Evolutionary conservation across 257 asterid species (phyloP).

Genomic region (Solanum corneliomulleri): DNA sequence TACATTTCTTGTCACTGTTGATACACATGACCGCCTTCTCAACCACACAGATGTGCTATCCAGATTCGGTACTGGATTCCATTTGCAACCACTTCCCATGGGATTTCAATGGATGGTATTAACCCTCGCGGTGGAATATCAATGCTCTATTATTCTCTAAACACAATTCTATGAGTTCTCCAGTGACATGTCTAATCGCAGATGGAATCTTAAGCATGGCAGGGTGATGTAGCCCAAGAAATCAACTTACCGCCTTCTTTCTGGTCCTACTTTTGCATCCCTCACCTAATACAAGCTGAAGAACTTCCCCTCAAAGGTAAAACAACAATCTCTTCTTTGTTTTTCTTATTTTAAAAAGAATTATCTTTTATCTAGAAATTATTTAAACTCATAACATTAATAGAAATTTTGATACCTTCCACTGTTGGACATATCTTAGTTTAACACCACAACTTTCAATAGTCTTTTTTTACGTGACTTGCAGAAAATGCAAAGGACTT

Average conservation of each 20-base stretch:
- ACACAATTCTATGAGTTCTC: background rate
- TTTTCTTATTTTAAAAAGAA: no score
- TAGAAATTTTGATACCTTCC: no score
- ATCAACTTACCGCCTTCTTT: constrained; percentile 42
- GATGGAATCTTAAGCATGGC: constrained; percentile 35
- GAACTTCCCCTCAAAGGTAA: background rate
- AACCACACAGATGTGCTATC: background rate
- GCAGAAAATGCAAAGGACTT: constrained; percentile 42
- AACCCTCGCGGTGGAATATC: background rate
- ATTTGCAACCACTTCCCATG: background rate
- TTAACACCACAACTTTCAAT: no score
- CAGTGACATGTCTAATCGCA: background rate
- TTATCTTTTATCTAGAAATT: no score
- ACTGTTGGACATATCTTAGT: no score
- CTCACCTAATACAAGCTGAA: constrained; percentile 20
- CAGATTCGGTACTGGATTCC: background rate
- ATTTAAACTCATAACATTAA: no score
- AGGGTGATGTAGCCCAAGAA: constrained; percentile 29
- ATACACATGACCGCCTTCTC: background rate
- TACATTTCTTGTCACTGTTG: constrained; percentile 1
- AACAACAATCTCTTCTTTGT: no score
- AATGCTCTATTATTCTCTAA: constrained; percentile 27
- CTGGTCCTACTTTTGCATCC: constrained; percentile 30
- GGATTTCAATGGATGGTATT: background rate
- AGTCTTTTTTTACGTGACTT: background rate